Evolutionary conservation across 305 asterid genomes (phyloP), one percentile per base, ranked within the genome.

Genomic region (Nicotiana rustica): DNA sequence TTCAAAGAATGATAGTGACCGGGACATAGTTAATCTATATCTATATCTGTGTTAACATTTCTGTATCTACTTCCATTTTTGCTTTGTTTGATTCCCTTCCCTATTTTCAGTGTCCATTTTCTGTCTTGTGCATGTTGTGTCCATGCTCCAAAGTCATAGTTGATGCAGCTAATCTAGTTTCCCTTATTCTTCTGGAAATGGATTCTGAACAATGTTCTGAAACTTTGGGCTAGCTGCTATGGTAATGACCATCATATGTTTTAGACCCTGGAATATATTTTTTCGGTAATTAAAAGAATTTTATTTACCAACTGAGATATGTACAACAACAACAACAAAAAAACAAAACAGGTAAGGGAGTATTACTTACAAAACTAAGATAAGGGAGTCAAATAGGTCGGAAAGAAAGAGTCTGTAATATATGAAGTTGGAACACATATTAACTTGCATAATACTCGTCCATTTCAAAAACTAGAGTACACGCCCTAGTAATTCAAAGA

Each of bases 1-100:
- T 73, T 49, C 44, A 49, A 38, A 73, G 79, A 73, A 75, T 75
- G 65, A 75, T 75, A 75, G 80, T 29, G 19, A 73, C 64, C 29
- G 12, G 47, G 65, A 75, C 65, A 75, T 75, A 75, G 80, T 75
- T 52, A 29, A 75, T 55, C 14, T 75, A 52, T 75, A 52, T 75
- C 15, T 19, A 29, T 75, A 75, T 75, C 80, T 75, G 31, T 52
- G 80, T 47, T 52, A 52, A 75, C 65, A 52, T 49, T 75, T 44
- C 68, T 67, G n/a, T 21, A 33, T 25, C 83, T 55, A 29, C 56
- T 67, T 17, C 55, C 4, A 21, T 80, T 80, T 67, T 67, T 80
- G 56, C 10, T 52, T 25, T 66, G 15, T 64, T 59, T 65, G 25
- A n/a, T 10, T 29, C 47, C 77, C 49, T 80, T 25, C 25, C 76